A percentile compares a stretch with the other conserved stretches of the same genome.
These are phyloP conservation scores for Hortaea werneckii DNA, from an alignment of 2,329 filamentous ascomycete genomes.

Conservation along the genomic window DNA sequence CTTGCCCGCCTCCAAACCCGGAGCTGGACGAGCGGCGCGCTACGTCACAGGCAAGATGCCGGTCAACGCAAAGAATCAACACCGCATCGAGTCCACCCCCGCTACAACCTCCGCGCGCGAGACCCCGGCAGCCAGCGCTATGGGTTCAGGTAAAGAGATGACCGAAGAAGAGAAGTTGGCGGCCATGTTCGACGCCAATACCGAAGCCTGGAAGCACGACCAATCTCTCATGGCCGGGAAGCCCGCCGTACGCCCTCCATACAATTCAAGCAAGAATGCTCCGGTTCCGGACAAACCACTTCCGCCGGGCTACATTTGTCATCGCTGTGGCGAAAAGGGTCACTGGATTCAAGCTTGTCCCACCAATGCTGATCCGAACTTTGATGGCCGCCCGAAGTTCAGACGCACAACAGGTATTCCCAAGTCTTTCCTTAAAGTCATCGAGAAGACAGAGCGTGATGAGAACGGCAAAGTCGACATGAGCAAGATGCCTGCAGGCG, in stretches of 20 bases:
- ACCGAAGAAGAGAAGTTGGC: slow-evolving; percentile 91
- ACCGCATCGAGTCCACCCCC: slow-evolving; percentile 54
- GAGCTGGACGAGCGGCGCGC: slow-evolving; percentile 80
- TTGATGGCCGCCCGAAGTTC: slow-evolving; percentile 83
- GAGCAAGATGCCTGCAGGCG: slow-evolving; percentile 64
- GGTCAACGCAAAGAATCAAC: slow-evolving; percentile 69
- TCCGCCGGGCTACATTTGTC: slow-evolving; percentile 89
- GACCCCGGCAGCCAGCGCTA: slow-evolving; percentile 43
- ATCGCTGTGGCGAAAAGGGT: slow-evolving; percentile 88
- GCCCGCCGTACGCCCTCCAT: slow-evolving; percentile 27
- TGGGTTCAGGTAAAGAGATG: slow-evolving; percentile 62
- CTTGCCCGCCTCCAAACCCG: slow-evolving; percentile 71
- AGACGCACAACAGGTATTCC: slow-evolving; percentile 97
- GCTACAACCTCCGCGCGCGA: slow-evolving; percentile 30
- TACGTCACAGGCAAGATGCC: slow-evolving; percentile 97
- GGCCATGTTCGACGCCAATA: slow-evolving; percentile 83
- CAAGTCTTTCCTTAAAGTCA: slow-evolving; percentile 85
- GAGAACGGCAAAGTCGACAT: slow-evolving; percentile 71
- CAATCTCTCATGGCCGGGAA: slow-evolving; percentile 87
- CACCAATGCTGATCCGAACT: slow-evolving; percentile 96
- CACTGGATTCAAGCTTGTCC: slow-evolving; percentile 98
- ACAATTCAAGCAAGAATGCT: slow-evolving; percentile 45
- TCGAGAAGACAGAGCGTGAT: slow-evolving; percentile 58
- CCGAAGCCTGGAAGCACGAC: slow-evolving; percentile 84
- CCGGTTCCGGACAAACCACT: slow-evolving; percentile 88